These are phyloP conservation scores for Ilyonectria robusta DNA, from an alignment of 2,329 filamentous ascomycete genomes.

Conservation along the genomic window DNA sequence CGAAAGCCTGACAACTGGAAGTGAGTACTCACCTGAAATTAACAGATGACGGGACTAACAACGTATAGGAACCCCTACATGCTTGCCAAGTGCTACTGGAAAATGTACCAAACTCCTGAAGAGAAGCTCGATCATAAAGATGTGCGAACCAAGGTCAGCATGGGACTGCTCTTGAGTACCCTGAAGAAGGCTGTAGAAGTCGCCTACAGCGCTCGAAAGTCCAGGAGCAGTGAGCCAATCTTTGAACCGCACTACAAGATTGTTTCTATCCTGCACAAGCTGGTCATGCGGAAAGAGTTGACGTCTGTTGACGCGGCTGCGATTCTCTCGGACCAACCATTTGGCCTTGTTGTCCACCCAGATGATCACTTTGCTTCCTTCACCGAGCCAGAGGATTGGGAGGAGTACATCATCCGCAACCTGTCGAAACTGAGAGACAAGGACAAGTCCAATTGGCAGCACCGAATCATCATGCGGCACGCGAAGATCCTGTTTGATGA, in stretches of 20 bases:
- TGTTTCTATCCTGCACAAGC: slow-evolving; percentile 84
- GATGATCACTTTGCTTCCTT: slow-evolving; percentile 55
- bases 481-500: slow-evolving; percentile 69
- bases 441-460: slow-evolving; percentile 96
- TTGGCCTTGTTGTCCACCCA: slow-evolving; percentile 56
- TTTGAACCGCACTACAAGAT: slow-evolving; percentile 96
- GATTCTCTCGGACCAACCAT: slow-evolving; percentile 70
- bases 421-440: slow-evolving; percentile 72
- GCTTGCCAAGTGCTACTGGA: slow-evolving; percentile 75
- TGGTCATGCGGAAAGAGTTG: slow-evolving; percentile 72
- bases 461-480: slow-evolving; percentile 87
- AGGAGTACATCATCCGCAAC: slow-evolving; percentile 67
- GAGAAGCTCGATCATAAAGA: slow-evolving; percentile 62
- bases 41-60: slow-evolving; percentile 42
- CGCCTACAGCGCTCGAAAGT: slow-evolving; percentile 67
- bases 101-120: slow-evolving; percentile 69
- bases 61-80: slow-evolving; percentile 68
- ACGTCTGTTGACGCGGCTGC: slow-evolving; percentile 63
- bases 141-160: slow-evolving; percentile 47
- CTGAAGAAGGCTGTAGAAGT: slow-evolving; percentile 67
- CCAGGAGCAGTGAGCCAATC: slow-evolving; percentile 79
- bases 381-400: slow-evolving; percentile 70
- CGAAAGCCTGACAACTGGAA: slow-evolving; percentile 71
- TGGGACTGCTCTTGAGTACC: slow-evolving; percentile 60
- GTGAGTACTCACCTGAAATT: slow-evolving; percentile 52